Evolutionary conservation across 148 eudicot genomes (phyloP).

Genomic region (Diospyros kaki): DNA sequence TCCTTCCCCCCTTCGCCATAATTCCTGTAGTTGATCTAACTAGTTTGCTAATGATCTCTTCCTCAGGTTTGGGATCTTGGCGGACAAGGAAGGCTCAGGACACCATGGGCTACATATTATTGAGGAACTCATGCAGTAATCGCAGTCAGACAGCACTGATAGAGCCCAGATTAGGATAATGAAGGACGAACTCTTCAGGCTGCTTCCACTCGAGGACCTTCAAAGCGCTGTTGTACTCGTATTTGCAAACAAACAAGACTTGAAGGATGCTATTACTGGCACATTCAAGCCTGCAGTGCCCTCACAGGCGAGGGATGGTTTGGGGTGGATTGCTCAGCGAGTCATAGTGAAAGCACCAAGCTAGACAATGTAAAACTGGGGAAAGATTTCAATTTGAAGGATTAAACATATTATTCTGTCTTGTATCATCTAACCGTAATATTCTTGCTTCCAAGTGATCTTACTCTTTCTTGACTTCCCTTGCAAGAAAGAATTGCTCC

Average conservation of each 20-base stretch:
- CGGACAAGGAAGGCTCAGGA: slow-evolving; percentile 89
- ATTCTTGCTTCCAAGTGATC: neutral
- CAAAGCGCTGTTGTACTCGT: slow-evolving; percentile 73
- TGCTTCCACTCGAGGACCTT: slow-evolving; percentile 86
- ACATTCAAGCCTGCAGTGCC: slow-evolving; percentile 89
- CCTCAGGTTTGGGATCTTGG: slow-evolving; percentile 95
- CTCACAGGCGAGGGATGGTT: slow-evolving; percentile 96
- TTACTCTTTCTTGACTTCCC: neutral
- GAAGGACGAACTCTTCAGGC: slow-evolving; percentile 85
- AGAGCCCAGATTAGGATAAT: slow-evolving; percentile 74
- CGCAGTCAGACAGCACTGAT: slow-evolving; percentile 88
- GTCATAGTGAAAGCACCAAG: slow-evolving; percentile 81
- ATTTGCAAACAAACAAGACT: slow-evolving; percentile 87
- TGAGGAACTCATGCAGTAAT: slow-evolving; percentile 97
- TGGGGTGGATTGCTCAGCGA: slow-evolving; percentile 91
- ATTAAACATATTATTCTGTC: neutral
- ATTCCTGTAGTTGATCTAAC: neutral
- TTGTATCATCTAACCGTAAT: slow-evolving; percentile 4
- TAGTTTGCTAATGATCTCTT: neutral
- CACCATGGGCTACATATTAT: slow-evolving; percentile 96
- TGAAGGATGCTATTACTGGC: slow-evolving; percentile 98
- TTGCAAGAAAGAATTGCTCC: neutral
- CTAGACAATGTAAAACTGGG: slow-evolving; percentile 21
- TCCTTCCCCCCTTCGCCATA: neutral
- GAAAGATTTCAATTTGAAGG: slow-evolving; percentile 1